Conservation (phyloP, 2,329 filamentous ascomycete species). For the Uncinocarpus reesii region DNA sequence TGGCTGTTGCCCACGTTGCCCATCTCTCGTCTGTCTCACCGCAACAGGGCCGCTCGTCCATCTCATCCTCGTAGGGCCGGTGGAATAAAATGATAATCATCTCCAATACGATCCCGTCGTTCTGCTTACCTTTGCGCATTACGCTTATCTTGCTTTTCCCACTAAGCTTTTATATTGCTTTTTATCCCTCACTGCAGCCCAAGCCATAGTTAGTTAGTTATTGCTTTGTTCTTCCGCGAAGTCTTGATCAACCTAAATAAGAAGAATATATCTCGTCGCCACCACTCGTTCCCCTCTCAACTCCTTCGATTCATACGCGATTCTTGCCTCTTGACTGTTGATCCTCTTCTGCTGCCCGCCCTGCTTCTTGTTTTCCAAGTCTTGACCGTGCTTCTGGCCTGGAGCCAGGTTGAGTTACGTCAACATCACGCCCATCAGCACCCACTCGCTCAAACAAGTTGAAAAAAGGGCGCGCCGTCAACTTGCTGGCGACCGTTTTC, state of each 20-base stretch:
- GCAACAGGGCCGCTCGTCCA: neutral
- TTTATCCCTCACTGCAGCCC: neutral
- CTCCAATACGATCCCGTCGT: slow-evolving; percentile 7
- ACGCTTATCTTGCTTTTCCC: slow-evolving; percentile 9
- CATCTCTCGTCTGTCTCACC: slow-evolving; percentile 9
- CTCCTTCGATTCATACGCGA: neutral
- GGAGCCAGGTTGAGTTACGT: slow-evolving; percentile 10
- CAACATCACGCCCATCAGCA: neutral
- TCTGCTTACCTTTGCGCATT: slow-evolving; percentile 6
- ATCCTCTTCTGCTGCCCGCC: neutral
- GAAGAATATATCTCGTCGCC: neutral
- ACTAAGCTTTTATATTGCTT: slow-evolving; percentile 11
- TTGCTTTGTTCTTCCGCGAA: neutral
- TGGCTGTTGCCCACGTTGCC: slow-evolving; percentile 9
- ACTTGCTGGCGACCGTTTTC: neutral
- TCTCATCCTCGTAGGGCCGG: neutral
- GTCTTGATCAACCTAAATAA: neutral
- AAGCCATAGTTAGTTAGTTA: no score
- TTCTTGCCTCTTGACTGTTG: neutral
- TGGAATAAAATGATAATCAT: neutral
- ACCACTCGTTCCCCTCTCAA: neutral
- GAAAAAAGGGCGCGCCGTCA: neutral
- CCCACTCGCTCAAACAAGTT: neutral
- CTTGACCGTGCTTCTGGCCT: slow-evolving; percentile 5
- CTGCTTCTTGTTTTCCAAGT: neutral